phyloP scores from a whole-genome alignment of 768 basidiomycete genomes.

The Pisolithus sp. region DNA sequence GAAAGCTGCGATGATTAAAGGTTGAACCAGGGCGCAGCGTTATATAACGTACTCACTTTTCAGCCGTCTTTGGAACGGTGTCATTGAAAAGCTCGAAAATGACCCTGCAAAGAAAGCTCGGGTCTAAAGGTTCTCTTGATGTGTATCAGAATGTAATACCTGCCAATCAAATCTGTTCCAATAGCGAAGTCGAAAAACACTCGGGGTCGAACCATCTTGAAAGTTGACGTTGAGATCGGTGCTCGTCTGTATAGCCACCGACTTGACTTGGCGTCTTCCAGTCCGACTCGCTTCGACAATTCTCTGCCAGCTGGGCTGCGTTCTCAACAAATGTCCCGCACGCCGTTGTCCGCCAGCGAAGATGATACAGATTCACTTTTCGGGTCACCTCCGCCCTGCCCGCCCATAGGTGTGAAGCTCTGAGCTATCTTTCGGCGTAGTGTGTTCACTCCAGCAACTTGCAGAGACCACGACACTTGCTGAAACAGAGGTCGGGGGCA shows the following conservation, averaged over 20 bases:
- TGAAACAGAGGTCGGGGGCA: conserved; percentile 80
- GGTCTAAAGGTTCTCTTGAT: neutral
- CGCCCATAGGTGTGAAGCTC: conserved; percentile 70
- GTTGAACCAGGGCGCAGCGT: neutral
- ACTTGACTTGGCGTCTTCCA: no score
- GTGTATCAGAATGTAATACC: conserved; percentile 31
- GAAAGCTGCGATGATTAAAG: conserved; percentile 48
- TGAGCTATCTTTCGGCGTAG: conserved; percentile 36
- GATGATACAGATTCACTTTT: conserved; percentile 72
- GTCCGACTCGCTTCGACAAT: no score
- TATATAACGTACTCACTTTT: conserved; percentile 52
- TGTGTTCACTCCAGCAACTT: conserved; percentile 22
- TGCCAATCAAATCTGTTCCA: conserved; percentile 44
- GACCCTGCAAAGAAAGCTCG: conserved; percentile 37
- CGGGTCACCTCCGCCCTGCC: conserved; percentile 70
- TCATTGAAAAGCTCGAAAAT: conserved; percentile 75
- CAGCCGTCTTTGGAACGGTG: conserved; percentile 63
- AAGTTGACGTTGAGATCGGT: neutral
- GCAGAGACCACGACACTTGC: conserved; percentile 2
- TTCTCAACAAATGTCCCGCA: neutral
- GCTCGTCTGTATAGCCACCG: no score
- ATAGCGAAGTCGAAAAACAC: conserved; percentile 65
- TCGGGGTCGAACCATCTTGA: conserved; percentile 47
- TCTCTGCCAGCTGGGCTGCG: no score
- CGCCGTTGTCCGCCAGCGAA: conserved; percentile 13